These are phyloP conservation scores for Wallacemonas rigidus DNA, from an alignment of 208 protist species.

Conservation along the genomic window DNA sequence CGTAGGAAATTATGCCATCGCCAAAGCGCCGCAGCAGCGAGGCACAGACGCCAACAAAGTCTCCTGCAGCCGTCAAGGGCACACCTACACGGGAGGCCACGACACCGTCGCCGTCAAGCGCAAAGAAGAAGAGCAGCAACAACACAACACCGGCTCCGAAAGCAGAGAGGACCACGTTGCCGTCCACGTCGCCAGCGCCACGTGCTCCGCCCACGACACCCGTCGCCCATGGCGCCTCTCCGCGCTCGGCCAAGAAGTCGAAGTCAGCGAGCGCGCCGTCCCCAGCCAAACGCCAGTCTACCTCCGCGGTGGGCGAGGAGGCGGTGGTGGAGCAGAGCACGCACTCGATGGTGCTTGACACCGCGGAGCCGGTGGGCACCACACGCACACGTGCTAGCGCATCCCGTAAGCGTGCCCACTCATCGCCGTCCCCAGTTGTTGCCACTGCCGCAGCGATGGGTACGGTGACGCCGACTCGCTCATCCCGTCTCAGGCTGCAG, in stretches of 20 bases:
- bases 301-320: not conserved
- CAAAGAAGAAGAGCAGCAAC: not conserved
- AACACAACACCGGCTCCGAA: not conserved
- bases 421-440: not conserved
- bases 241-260: not conserved
- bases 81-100: not conserved
- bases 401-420: slow-evolving; percentile 4
- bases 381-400: not conserved
- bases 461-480: not conserved
- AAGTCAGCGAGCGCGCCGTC: not conserved
- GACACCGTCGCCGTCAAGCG: not conserved
- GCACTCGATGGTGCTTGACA: not conserved
- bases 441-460: not conserved
- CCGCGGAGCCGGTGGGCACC: not conserved
- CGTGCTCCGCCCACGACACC: slow-evolving; percentile 10
- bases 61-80: not conserved
- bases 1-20: not conserved
- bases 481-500: slow-evolving; percentile 7
- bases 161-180: not conserved
- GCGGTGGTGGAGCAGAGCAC: no score
- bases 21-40: slow-evolving; percentile 8
- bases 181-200: slow-evolving; percentile 4
- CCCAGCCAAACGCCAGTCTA: not conserved
- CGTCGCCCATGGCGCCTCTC: not conserved
- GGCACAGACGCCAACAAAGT: not conserved